Conservation (phyloP, 129 eudicot genomes). For the Ambrosia trifida region DNA sequence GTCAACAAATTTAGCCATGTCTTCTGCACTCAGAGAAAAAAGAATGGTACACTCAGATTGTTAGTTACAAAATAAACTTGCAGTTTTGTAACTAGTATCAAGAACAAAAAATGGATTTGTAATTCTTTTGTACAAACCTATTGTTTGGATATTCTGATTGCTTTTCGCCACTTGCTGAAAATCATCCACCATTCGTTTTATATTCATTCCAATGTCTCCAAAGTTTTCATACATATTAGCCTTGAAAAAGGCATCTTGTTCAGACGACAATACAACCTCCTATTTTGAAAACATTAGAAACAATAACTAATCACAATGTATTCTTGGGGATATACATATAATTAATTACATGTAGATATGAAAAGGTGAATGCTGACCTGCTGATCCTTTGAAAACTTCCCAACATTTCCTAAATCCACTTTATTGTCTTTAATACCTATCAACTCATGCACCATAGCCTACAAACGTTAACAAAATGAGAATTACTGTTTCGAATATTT, state of each 20-base stretch:
- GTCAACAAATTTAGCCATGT: slow-evolving; percentile 99
- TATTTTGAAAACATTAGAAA: slow-evolving; percentile 10
- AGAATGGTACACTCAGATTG: slow-evolving; percentile 8
- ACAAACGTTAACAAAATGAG: slow-evolving; percentile 18
- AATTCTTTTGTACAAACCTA: slow-evolving; percentile 53
- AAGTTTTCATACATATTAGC: slow-evolving; percentile 92
- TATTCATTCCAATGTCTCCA: slow-evolving; percentile 99
- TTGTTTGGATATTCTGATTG: slow-evolving; percentile 91
- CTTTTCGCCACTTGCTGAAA: slow-evolving; percentile 99
- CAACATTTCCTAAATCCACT: slow-evolving; percentile 76
- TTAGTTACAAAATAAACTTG: slow-evolving; percentile 5
- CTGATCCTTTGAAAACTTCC: slow-evolving; percentile 75
- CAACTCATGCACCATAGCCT: slow-evolving; percentile 99
- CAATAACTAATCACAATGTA: slow-evolving; percentile 13
- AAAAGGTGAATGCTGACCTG: slow-evolving; percentile 69
- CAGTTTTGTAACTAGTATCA: slow-evolving; percentile 25
- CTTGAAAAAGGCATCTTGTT: slow-evolving; percentile 96
- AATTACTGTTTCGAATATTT: not conserved
- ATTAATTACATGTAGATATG: slow-evolving; percentile 9
- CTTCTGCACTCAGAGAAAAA: slow-evolving; percentile 63
- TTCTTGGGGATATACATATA: slow-evolving; percentile 10
- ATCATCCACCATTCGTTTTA: slow-evolving; percentile 95
- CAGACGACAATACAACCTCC: slow-evolving; percentile 97
- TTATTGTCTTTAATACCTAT: slow-evolving; percentile 94
- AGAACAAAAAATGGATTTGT: slow-evolving; percentile 16